These are phyloP conservation scores for Quercus gilva DNA, from an alignment of 306 rosid genomes.

Conservation along the genomic window DNA sequence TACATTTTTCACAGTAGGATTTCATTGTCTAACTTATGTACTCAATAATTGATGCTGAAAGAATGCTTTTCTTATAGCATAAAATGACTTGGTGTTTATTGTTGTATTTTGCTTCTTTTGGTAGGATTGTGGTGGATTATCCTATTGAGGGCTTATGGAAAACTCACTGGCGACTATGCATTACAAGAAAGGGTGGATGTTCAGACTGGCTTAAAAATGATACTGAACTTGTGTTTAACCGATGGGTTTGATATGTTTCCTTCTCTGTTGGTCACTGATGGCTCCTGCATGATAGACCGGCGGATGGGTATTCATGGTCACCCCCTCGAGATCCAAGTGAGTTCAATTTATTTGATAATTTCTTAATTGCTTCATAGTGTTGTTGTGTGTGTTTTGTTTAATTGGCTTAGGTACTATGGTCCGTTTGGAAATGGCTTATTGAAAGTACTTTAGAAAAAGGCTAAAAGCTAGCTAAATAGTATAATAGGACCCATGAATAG, in stretches of 20 bases:
- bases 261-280: constrained; percentile 91
- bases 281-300: constrained; percentile 98
- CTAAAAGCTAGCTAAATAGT: too few relatives aligned
- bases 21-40: background rate
- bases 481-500: accelerated
- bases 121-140: constrained; percentile 98
- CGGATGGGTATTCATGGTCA: constrained; percentile 99
- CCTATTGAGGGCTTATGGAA: constrained; percentile 83
- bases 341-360: constrained; percentile 17
- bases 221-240: constrained; percentile 77
- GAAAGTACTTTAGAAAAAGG: too few relatives aligned
- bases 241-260: constrained; percentile 98
- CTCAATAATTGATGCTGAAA: background rate
- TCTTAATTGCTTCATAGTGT: background rate
- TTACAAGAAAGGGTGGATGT: constrained; percentile 92
- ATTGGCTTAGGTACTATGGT: background rate
- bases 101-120: constrained; percentile 11
- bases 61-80: constrained; percentile 1
- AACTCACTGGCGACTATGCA: constrained; percentile 73
- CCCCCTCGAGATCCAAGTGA: constrained; percentile 97
- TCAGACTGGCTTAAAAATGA: constrained; percentile 91
- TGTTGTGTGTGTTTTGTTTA: background rate
- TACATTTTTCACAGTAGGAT: background rate
- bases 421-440: accelerated
- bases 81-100: background rate